Base-by-base conservation (phyloP, 176 grass and related monocot species). In the Oryza meridionalis region DNA sequence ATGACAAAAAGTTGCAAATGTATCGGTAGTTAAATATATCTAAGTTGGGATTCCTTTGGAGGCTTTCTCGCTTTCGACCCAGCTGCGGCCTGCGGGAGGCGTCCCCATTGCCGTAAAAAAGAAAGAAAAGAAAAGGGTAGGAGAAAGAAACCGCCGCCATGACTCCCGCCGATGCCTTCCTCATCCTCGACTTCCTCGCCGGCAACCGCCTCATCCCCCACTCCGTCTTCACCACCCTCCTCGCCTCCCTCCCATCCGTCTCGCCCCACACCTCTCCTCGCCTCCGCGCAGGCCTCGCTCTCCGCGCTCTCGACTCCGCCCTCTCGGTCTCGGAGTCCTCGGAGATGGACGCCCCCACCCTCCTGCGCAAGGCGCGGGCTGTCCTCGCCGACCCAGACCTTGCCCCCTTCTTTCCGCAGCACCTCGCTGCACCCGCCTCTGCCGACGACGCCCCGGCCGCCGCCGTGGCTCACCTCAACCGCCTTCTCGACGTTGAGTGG, bases 401-500 rank as follows among this genome's bases (percentile, higher is more conserved):
- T 8, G 19, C 40, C 63, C 5, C 51, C 77, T 85, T 37, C 82
- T 89, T 89, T 11, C 82, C 87, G 37, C 14, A 85, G 19, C 62
- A 16, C 4, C 42, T 70, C 64, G 19, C 44, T 33, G 17, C 19
- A 9, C 17, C 46, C 43, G 24, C 32, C 29, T 4, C 32, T 32
- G 0, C 44, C 37, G 75, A 43, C 2, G 62, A 44, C 68, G 3
- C 17, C 66, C 61, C 61, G 19, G 55, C 81, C 6, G 78, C 29
- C 9, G 65, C 70, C 3, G 43, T 86, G 27, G 50, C 67, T 14
- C 55, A 86, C 16, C 71, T 89, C 70, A 85, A 17, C 40, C 77
- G 77, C 64, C 47, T 85, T 50, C 27, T 85, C 29, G 82, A 89
- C 51, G 62, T 59, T 61, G 77, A 85, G 87, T 89, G 87, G 87